Conservation (phyloP, 208 protist species). For the Kentomonas sorsogonicus region DNA sequence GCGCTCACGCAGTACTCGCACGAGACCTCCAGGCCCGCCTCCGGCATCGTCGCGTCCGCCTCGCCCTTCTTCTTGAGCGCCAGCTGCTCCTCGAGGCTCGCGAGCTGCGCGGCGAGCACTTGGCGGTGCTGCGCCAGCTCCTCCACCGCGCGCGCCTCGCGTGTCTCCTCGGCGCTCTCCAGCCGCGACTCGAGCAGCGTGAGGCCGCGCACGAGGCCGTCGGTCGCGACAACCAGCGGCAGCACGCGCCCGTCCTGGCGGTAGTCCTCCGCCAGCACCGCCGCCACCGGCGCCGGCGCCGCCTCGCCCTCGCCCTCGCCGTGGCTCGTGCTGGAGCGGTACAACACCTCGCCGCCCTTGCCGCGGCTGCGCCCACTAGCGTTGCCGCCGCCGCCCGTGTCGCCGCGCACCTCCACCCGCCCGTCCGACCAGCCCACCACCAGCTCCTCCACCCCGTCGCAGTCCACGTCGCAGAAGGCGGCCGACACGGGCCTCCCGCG, state of each 20-base stretch:
- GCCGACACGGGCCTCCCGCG: slow-evolving; percentile 73
- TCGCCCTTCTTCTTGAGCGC: slow-evolving; percentile 34
- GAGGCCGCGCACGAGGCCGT: slow-evolving; percentile 86
- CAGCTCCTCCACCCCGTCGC: slow-evolving; percentile 90
- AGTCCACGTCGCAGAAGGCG: slow-evolving; percentile 89
- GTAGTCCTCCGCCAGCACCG: slow-evolving; percentile 88
- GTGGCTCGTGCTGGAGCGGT: slow-evolving; percentile 68
- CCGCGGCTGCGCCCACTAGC: too few species aligned
- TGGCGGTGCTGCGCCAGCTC: slow-evolving; percentile 59
- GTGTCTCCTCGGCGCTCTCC: slow-evolving; percentile 43
- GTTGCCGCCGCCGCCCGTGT: slow-evolving; percentile 21
- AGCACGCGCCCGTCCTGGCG: slow-evolving; percentile 75
- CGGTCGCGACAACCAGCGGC: slow-evolving; percentile 77
- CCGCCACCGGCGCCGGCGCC: slow-evolving; percentile 61
- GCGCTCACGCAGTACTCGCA: slow-evolving; percentile 22
- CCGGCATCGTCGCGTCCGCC: slow-evolving; percentile 55
- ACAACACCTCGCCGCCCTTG: slow-evolving; percentile 72
- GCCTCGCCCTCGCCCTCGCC: too few species aligned
- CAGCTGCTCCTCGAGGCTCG: slow-evolving; percentile 65
- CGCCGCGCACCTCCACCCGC: slow-evolving; percentile 79
- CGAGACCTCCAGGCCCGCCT: slow-evolving; percentile 41
- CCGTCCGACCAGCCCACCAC: slow-evolving; percentile 87
- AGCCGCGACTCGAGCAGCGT: slow-evolving; percentile 41
- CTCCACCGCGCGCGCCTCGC: slow-evolving; percentile 57
- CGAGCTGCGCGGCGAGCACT: slow-evolving; percentile 72